These are phyloP conservation scores for Curvularia sp. DNA, from an alignment of 2,329 filamentous ascomycete species.

Conservation along the genomic window DNA sequence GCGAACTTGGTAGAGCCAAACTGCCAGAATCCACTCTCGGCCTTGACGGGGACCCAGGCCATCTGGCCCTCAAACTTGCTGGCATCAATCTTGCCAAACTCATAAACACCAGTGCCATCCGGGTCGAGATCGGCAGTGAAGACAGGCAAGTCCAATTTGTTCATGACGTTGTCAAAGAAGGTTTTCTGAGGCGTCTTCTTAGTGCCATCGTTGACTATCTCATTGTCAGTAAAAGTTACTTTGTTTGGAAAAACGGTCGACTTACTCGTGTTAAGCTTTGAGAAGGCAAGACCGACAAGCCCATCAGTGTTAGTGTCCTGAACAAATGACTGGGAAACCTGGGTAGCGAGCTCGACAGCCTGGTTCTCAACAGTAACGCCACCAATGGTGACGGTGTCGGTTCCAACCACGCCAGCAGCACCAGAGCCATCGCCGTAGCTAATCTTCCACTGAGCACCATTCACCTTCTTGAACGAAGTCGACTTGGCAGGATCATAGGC, in stretches of 20 bases:
- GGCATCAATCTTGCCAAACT: slow-evolving; percentile 74
- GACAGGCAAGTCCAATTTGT: slow-evolving; percentile 67
- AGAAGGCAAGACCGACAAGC: slow-evolving; percentile 73
- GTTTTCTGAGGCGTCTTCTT: slow-evolving; percentile 70
- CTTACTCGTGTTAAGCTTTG: slow-evolving; percentile 64
- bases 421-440: slow-evolving; percentile 73
- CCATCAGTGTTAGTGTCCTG: slow-evolving; percentile 69
- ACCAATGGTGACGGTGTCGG: slow-evolving; percentile 72
- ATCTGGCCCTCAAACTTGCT: slow-evolving; percentile 69
- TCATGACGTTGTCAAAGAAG: slow-evolving; percentile 75
- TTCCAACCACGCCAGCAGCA: slow-evolving; percentile 70
- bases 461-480: slow-evolving; percentile 57
- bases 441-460: slow-evolving; percentile 66
- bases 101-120: slow-evolving; percentile 68
- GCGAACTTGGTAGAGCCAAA: slow-evolving; percentile 65
- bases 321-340: slow-evolving; percentile 65
- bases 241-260: slow-evolving; percentile 55
- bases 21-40: slow-evolving; percentile 72
- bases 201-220: slow-evolving; percentile 53
- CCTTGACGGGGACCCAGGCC: slow-evolving; percentile 68
- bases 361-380: slow-evolving; percentile 68
- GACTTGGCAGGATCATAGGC: slow-evolving; percentile 64
- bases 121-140: slow-evolving; percentile 75
- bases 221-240: slow-evolving; percentile 14
- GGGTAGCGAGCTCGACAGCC: slow-evolving; percentile 71